These are phyloP conservation scores for Penicillium ochrochloron DNA, from an alignment of 495 filamentous ascomycete species.

Conservation along the genomic window DNA sequence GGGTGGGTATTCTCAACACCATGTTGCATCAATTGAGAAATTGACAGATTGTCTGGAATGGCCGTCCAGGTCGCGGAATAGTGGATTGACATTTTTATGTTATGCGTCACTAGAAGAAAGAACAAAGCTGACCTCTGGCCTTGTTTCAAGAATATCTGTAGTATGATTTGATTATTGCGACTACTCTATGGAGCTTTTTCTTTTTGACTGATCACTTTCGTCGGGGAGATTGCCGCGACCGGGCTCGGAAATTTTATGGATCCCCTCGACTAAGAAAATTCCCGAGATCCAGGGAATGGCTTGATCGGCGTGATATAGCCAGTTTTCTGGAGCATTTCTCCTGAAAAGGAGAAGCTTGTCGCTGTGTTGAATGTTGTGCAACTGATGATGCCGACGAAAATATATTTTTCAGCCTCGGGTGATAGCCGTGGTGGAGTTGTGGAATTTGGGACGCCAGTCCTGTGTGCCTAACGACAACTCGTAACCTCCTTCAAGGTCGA, in stretches of 20 bases:
- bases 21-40: conserved; percentile 10
- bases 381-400: no score
- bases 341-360: not conserved
- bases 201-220: not conserved
- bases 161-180: not conserved
- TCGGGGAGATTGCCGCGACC: not conserved
- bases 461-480: no score
- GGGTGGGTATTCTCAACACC: not conserved
- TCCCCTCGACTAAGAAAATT: not conserved
- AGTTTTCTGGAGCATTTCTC: not conserved
- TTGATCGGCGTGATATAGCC: not conserved
- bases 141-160: not conserved
- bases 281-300: not conserved
- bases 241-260: not conserved
- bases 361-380: not conserved
- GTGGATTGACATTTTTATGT: conserved; percentile 6
- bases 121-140: not conserved
- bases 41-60: conserved; percentile 9
- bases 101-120: not conserved
- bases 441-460: no score
- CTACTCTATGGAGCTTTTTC: not conserved
- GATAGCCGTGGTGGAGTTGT: no score
- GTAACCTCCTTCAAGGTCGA: no score
- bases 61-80: conserved; percentile 4
- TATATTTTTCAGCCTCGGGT: no score